Evolutionary conservation across 1,284 basidiomycete species (phyloP), one percentile per base, ranked within the genome.

Genomic region (Cryptococcus maquisensis): DNA sequence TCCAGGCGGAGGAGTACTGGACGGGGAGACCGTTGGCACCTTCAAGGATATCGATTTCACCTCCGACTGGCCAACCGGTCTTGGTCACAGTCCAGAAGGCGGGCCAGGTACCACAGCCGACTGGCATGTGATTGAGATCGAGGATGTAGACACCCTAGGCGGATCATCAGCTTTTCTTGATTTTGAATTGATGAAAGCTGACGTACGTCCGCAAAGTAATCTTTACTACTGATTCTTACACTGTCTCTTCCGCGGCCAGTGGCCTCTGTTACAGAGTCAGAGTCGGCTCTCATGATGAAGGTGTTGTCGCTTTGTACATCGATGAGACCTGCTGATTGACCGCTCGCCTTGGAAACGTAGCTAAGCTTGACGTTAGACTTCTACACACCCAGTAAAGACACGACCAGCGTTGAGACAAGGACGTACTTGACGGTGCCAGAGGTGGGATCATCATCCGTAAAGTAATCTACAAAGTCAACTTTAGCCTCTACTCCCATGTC

Each of bases 21-120:
- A 56, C 45, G 3, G 72, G 72, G 13, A 67, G 61, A 26, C 67
- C 82, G 67, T 89, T 83, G 52, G 87, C 83, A 42, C 83, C 87
- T 75, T 93, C 91, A 24, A 91, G 79, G 56, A 91, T 90, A 73
- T 93, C 90, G 43, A 93, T 90, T 76, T 93, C 89, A 40, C 89
- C 88, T 0, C 78, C 78, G 3, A 65, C 64, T 4, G 89, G 89
- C 89, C 89, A 92, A 55, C 82, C 81, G 32, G 66, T 61, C 46
- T 77, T 59, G 43, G 81, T 83, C 35, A 81, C 62, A 26, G 83
- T 82, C 84, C 85, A 86, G 64, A 81, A 85, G 10, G 84, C 84
- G 7, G 84, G 84, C 85, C 84, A 86, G 63, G 72, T 71, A 1
- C 67, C 71, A 51, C 75, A 77, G 15, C 75, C 74, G 1, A 65